Percentiles rank a stretch among this genome's conserved stretches.
phyloP scores from a whole-genome alignment of 306 rosid species.

The Cicer yamashitae region DNA sequence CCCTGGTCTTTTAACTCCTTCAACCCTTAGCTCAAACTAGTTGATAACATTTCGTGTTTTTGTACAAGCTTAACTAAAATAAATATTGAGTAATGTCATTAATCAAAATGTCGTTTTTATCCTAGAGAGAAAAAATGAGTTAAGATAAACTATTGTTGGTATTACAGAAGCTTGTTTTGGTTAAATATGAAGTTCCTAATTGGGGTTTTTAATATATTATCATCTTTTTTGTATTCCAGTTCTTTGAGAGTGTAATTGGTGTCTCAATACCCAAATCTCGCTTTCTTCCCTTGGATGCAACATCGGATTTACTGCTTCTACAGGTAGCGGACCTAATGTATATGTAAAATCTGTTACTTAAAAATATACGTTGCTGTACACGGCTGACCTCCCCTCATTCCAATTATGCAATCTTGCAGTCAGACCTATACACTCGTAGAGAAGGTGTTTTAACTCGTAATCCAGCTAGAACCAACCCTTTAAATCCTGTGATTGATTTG shows the following conservation, averaged over 20 bases:
- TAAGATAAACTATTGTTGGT: constrained; percentile 33
- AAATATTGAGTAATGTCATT: constrained; percentile 2
- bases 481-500: constrained; percentile 65
- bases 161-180: background rate
- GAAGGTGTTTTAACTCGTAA: constrained; percentile 67
- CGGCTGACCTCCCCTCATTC: constrained; percentile 11
- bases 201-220: constrained; percentile 29
- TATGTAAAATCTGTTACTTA: constrained; percentile 16
- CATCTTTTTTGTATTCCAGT: constrained; percentile 47
- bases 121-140: background rate
- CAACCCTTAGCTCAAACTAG: too few species aligned
- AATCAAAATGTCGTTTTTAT: background rate
- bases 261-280: constrained; percentile 65
- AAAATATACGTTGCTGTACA: background rate
- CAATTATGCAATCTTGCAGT: constrained; percentile 58
- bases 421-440: constrained; percentile 60
- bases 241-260: constrained; percentile 63
- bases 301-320: constrained; percentile 69
- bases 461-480: constrained; percentile 66
- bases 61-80: constrained; percentile 7
- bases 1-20: too few species aligned
- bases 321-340: constrained; percentile 54
- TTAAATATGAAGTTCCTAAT: constrained; percentile 11
- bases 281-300: constrained; percentile 58
- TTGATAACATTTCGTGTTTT: background rate